phyloP scores from a whole-genome alignment of 2,329 filamentous ascomycete species.

The Parastagonospora avenae region DNA sequence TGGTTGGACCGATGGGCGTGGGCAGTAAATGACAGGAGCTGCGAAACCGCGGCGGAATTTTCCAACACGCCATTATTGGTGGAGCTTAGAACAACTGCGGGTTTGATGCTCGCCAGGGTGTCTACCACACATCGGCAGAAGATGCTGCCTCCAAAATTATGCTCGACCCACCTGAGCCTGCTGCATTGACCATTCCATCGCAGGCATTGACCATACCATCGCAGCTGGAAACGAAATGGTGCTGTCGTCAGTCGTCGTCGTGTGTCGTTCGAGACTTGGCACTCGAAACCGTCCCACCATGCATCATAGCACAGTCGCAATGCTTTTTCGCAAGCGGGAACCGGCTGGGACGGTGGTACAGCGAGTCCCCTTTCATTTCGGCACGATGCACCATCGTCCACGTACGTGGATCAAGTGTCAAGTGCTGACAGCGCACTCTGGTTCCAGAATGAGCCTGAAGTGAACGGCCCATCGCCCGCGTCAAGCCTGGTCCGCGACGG shows the following conservation, averaged over 20 bases:
- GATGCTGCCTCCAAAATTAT: constrained; percentile 25
- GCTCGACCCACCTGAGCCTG: constrained; percentile 7
- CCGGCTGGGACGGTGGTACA: constrained; percentile 35
- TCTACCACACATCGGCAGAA: constrained; percentile 30
- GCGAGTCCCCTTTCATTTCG: constrained; percentile 46
- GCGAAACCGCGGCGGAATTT: constrained; percentile 39
- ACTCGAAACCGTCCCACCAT: constrained; percentile 19
- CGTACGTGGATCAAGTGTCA: constrained; percentile 38
- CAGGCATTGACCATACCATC: constrained; percentile 15
- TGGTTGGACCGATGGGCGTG: constrained; percentile 26
- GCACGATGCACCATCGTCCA: constrained; percentile 45
- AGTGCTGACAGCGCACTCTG: constrained; percentile 42
- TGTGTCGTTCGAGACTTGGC: constrained; percentile 21
- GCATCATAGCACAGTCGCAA: constrained; percentile 19
- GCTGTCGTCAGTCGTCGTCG: constrained; percentile 17
- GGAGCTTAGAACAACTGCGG: constrained; percentile 24
- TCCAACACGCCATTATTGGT: constrained; percentile 32
- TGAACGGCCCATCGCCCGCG: constrained; percentile 31
- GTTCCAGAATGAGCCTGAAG: constrained; percentile 42
- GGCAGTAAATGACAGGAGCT: constrained; percentile 43
- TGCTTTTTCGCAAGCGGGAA: constrained; percentile 17
- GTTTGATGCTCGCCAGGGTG: constrained; percentile 47
- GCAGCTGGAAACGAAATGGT: constrained; percentile 22
- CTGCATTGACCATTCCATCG: constrained; percentile 20
- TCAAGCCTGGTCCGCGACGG: constrained; percentile 30